A percentile compares a stretch with the other conserved stretches of the same genome.
Conservation (phyloP, 805 yeast genomes). For the Jamesozyma rosinii region DNA sequence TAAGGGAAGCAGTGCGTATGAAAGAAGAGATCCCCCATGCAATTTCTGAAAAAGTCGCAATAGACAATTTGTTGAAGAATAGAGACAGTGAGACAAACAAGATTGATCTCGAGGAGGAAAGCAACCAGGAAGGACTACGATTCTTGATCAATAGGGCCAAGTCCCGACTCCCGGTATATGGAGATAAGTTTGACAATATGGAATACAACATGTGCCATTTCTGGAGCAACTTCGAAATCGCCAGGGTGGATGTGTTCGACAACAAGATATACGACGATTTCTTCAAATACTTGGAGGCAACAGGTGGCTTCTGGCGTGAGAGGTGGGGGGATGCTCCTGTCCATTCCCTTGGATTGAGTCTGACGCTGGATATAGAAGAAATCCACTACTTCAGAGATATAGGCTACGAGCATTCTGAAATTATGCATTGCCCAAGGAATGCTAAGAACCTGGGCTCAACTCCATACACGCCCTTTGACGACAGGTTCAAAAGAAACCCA, state of each 20-base stretch:
- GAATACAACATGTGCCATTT: conserved; percentile 77
- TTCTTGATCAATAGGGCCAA: conserved; percentile 34
- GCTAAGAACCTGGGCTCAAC: conserved; percentile 14
- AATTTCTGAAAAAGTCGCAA: conserved; percentile 24
- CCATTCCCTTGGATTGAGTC: conserved; percentile 77
- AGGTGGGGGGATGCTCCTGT: conserved; percentile 98
- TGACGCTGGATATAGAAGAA: conserved; percentile 58
- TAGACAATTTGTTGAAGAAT: conserved; percentile 24
- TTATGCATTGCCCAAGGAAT: conserved; percentile 77
- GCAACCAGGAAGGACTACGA: conserved; percentile 20
- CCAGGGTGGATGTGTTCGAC: conserved; percentile 65
- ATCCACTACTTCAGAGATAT: conserved; percentile 88
- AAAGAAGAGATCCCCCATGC: conserved; percentile 19
- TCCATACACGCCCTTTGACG: conserved; percentile 32
- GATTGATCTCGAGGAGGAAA: conserved; percentile 6
- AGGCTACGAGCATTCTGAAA: conserved; percentile 75
- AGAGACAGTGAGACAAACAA: neutral
- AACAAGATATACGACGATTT: conserved; percentile 56
- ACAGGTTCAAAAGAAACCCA: conserved; percentile 14
- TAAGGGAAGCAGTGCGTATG: conserved; percentile 23
- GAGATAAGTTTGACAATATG: conserved; percentile 56
- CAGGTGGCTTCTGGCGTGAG: conserved; percentile 81
- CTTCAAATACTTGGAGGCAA: conserved; percentile 56
- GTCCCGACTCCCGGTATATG: conserved; percentile 25
- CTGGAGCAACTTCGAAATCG: conserved; percentile 92